Evolutionary conservation across 2,329 filamentous ascomycete genomes (phyloP).

Genomic region (Fusarium humuli): DNA sequence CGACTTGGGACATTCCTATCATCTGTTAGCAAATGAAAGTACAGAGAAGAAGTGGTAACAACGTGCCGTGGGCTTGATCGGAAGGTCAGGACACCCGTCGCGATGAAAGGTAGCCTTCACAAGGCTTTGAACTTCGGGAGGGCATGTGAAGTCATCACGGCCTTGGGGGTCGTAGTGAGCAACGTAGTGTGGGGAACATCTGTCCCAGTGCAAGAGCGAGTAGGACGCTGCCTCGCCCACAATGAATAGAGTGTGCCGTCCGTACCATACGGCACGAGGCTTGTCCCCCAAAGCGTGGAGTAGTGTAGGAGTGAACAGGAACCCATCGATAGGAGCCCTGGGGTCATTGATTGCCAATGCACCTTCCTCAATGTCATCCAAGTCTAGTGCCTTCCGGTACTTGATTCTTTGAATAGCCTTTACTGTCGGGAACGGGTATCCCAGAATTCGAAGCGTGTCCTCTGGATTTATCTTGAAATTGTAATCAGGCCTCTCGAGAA

Average conservation of each 20-base stretch:
- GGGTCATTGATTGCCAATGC: not conserved
- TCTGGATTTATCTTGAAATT: too few relatives aligned
- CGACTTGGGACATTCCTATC: not conserved
- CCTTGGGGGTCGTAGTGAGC: not conserved
- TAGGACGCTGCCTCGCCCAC: fast-evolving
- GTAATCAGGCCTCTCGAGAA: too few relatives aligned
- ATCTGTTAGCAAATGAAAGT: not conserved
- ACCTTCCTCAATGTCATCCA: not conserved
- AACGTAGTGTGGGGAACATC: fast-evolving
- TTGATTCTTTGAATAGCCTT: too few relatives aligned
- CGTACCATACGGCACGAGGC: not conserved
- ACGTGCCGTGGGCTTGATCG: not conserved
- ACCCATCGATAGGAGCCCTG: not conserved
- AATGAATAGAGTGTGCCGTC: not conserved
- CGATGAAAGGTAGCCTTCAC: not conserved
- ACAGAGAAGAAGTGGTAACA: fast-evolving
- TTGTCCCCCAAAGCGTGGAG: not conserved
- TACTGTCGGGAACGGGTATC: too few relatives aligned
- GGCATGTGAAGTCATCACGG: not conserved
- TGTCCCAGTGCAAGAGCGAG: not conserved
- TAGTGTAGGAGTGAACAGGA: not conserved
- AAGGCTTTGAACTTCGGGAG: not conserved
- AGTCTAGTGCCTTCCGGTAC: not conserved
- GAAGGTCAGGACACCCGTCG: not conserved
- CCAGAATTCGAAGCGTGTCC: too few relatives aligned